Evolutionary conservation across 2,329 filamentous ascomycete genomes (phyloP), one percentile per base, ranked within the genome.

Genomic region (Basipetospora chlamydospora): DNA sequence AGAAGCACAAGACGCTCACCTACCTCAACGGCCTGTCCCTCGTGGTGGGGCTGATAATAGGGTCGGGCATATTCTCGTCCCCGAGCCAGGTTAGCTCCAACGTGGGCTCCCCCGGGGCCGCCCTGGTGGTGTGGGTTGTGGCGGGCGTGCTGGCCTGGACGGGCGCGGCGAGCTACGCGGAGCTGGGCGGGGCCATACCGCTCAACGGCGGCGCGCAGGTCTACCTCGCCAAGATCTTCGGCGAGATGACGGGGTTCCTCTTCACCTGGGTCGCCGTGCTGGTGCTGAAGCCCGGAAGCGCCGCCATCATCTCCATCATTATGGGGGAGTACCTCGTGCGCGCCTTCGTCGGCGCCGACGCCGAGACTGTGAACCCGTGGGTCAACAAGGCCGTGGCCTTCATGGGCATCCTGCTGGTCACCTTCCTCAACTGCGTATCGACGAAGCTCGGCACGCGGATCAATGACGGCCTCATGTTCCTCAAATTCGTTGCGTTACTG

Each of bases 311-410:
- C 44, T 73, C 88, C 45, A 95, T 98, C 46, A 95, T 98, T 50
- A 95, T 96, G 66, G 90, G 90, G 29, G 90, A 98, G 59, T 98
- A 98, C 52, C 64, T 94, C n/a, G 84, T 95, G 37, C 72, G 86
- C 32, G 87, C 86, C 11, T 70, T 81, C 29, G 79, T 93, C 40
- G 87, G 87, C 7, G 77, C 86, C n/a, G 84, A 94, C 40, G 82
- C 82, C 3, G 77, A 82, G 49, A 75, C 76, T 17, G 70, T 86
- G 38, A 90, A 74, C 50, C 73, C 77, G 2, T 96, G 88, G 87
- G 72, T 95, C 50, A 86, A 83, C 63, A 98, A 96, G 62, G 71
- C 67, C 2, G 82, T 95, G 22, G 90, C 87, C 1, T 57, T 96
- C 41, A 62, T 73, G 6, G 87, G 83, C 3, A 61, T 98, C 25